A percentile compares a stretch with the other conserved stretches of the same genome.
Conservation (phyloP, 2,329 filamentous ascomycete species). For the Neopestalotiopsis sp. region DNA sequence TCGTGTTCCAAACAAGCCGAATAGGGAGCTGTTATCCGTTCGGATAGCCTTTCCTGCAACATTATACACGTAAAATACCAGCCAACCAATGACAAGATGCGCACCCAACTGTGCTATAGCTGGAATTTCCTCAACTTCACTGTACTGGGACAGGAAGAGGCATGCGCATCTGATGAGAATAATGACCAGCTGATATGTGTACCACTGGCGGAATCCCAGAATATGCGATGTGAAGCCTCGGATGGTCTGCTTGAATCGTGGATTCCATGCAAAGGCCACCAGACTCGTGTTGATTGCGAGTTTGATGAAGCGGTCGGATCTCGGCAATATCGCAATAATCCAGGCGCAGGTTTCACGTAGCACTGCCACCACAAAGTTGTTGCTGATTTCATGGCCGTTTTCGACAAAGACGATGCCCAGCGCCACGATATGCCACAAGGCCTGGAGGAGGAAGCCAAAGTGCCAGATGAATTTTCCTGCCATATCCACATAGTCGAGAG, state of each 20-base stretch:
- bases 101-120: slow-evolving; percentile 50
- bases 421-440: slow-evolving; percentile 52
- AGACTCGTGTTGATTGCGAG: slow-evolving; percentile 55
- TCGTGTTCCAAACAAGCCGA: slow-evolving; percentile 30
- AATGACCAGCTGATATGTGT: slow-evolving; percentile 66
- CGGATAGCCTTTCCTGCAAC: slow-evolving; percentile 52
- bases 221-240: slow-evolving; percentile 66
- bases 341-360: slow-evolving; percentile 25
- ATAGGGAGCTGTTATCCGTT: slow-evolving; percentile 63
- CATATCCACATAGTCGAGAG: slow-evolving; percentile 47
- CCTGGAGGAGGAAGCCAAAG: slow-evolving; percentile 40
- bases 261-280: slow-evolving; percentile 71
- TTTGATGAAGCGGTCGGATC: slow-evolving; percentile 45
- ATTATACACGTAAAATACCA: slow-evolving; percentile 56
- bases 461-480: slow-evolving; percentile 54
- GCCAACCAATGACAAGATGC: slow-evolving; percentile 59
- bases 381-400: slow-evolving; percentile 20
- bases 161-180: slow-evolving; percentile 60
- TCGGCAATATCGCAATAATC: slow-evolving; percentile 42
- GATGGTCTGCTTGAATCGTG: slow-evolving; percentile 63
- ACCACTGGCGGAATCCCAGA: slow-evolving; percentile 67
- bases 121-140: slow-evolving; percentile 42
- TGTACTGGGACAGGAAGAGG: slow-evolving; percentile 45
- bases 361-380: slow-evolving; percentile 13
- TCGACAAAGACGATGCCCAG: slow-evolving; percentile 33